phyloP scores from a whole-genome alignment of 257 asterid species.

The Petunia axillaris region DNA sequence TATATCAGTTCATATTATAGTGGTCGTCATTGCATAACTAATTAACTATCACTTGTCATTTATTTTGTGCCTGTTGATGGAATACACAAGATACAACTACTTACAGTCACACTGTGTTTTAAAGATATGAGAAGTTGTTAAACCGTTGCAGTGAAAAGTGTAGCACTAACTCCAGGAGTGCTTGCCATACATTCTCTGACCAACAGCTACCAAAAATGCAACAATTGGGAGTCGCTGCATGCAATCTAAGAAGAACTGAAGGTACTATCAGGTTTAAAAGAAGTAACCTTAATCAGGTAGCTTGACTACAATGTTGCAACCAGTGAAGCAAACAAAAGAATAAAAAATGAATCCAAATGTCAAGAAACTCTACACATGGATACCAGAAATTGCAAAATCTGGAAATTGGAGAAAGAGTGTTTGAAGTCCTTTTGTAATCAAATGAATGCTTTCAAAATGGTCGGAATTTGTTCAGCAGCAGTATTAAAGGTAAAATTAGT shows the following conservation, averaged over 20 bases:
- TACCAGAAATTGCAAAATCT: slow-evolving; percentile 5
- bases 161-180: slow-evolving; percentile 99
- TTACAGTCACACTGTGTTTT: neutral
- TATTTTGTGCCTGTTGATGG: neutral
- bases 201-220: slow-evolving; percentile 96
- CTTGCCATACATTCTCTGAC: slow-evolving; percentile 94
- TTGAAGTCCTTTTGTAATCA: neutral
- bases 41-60: neutral
- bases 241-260: slow-evolving; percentile 62
- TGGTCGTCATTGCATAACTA: neutral
- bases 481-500: neutral
- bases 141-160: slow-evolving; percentile 96
- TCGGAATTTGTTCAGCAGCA: slow-evolving; percentile 17
- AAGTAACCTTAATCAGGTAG: slow-evolving; percentile 24
- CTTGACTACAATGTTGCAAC: neutral
- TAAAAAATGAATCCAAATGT: slow-evolving; percentile 13
- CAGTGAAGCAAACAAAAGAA: neutral
- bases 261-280: neutral
- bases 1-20: slow-evolving; percentile 10
- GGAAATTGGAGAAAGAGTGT: slow-evolving; percentile 4
- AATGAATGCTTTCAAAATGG: neutral
- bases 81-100: slow-evolving; percentile 2
- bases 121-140: slow-evolving; percentile 25
- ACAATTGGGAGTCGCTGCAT: slow-evolving; percentile 73
- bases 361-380: neutral